These are phyloP conservation scores for Daedaleopsis sinensis DNA, from an alignment of 768 basidiomycete genomes.

Conservation along the genomic window DNA sequence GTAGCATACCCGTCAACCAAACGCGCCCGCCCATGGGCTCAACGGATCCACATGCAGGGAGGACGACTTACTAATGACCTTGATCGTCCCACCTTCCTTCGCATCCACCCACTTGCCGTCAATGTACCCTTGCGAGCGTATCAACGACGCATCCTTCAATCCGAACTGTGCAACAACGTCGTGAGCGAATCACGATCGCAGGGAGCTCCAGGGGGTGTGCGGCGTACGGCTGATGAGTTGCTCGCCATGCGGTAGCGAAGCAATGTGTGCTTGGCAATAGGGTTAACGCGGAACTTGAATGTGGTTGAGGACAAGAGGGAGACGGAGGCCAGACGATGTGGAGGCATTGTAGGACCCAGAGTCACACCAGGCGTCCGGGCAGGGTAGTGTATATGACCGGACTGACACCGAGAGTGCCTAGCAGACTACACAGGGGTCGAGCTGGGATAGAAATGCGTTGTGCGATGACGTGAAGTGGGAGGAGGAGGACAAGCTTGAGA, in stretches of 20 bases:
- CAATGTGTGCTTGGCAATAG: constrained; percentile 7
- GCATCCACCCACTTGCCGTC: constrained; percentile 87
- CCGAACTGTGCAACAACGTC: constrained; percentile 50
- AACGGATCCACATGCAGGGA: background rate
- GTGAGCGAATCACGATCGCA: background rate
- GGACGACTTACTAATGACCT: constrained; percentile 68
- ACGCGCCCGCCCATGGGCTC: background rate
- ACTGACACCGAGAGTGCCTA: too few species aligned
- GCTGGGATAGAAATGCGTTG: background rate
- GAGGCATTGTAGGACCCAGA: constrained; percentile 4
- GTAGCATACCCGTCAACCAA: background rate
- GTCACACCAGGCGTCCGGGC: too few species aligned
- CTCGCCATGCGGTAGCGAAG: constrained; percentile 16
- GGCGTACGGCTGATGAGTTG: constrained; percentile 3
- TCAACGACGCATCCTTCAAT: constrained; percentile 74
- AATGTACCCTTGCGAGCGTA: constrained; percentile 78
- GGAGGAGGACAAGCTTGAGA: background rate
- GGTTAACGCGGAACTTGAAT: constrained; percentile 3
- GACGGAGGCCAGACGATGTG: constrained; percentile 1
- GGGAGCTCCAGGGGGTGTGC: too few species aligned
- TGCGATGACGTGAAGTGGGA: background rate
- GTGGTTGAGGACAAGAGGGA: constrained; percentile 1
- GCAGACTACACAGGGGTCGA: too few species aligned
- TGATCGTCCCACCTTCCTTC: constrained; percentile 69
- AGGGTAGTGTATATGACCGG: too few species aligned